Percentiles rank a stretch among this genome's conserved stretches.
Evolutionary conservation across 2,329 filamentous ascomycete genomes (phyloP).

Genomic region (Exophiala viscosa): DNA sequence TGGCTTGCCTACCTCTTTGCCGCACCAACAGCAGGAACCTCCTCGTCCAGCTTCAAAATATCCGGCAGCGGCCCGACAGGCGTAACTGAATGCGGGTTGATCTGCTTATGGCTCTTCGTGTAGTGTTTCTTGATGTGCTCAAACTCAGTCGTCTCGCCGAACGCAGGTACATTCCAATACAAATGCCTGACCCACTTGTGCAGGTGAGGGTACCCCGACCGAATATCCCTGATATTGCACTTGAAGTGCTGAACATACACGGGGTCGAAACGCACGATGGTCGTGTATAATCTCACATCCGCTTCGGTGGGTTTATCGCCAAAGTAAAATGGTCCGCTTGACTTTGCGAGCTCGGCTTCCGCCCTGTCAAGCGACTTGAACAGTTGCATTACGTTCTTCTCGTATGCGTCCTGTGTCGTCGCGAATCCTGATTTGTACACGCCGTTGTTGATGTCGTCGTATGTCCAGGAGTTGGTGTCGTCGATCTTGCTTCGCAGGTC

Average conservation of each 20-base stretch:
- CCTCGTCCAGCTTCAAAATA: constrained; percentile 72
- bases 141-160: constrained; percentile 80
- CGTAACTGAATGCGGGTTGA: constrained; percentile 68
- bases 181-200: constrained; percentile 78
- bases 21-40: constrained; percentile 59
- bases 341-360: constrained; percentile 63
- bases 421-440: constrained; percentile 70
- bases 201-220: constrained; percentile 74
- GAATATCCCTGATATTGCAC: constrained; percentile 80
- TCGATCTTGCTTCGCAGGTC: constrained; percentile 67
- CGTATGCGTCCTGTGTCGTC: constrained; percentile 77
- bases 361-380: constrained; percentile 74
- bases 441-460: constrained; percentile 56
- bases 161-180: constrained; percentile 80
- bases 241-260: constrained; percentile 81
- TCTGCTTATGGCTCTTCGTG: constrained; percentile 63
- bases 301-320: constrained; percentile 74
- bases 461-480: constrained; percentile 74
- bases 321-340: constrained; percentile 64
- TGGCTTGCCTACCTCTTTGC: constrained; percentile 21
- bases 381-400: constrained; percentile 65
- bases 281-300: constrained; percentile 72
- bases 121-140: constrained; percentile 89
- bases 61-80: constrained; percentile 80
- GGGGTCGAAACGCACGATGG: constrained; percentile 67